Percentiles rank a stretch among this genome's conserved stretches.
These are phyloP conservation scores for Trichoderma pleuroti DNA, from an alignment of 2,329 filamentous ascomycete genomes.

Conservation along the genomic window DNA sequence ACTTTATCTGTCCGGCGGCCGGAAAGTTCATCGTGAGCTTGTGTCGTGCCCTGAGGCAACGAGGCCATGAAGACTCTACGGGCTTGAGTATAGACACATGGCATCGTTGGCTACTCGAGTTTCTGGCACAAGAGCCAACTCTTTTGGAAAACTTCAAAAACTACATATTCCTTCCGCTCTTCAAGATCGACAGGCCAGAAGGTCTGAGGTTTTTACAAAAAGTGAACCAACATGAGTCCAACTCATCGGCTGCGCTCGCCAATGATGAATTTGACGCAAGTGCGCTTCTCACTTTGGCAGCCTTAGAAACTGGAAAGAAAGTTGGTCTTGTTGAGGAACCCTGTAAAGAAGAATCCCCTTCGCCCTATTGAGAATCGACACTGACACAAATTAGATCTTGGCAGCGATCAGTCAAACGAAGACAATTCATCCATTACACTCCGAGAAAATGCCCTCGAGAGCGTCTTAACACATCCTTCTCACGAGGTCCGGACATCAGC, in stretches of 20 bases:
- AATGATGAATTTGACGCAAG: conserved; percentile 48
- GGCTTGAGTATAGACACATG: conserved; percentile 42
- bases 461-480: conserved; percentile 53
- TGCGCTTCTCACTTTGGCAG: conserved; percentile 59
- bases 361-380: neutral
- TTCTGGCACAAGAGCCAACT: conserved; percentile 46
- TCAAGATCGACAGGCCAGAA: conserved; percentile 53
- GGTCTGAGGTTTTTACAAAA: conserved; percentile 56
- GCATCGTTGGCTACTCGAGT: conserved; percentile 55
- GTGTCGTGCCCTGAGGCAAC: conserved; percentile 46
- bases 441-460: conserved; percentile 45
- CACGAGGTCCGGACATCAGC: conserved; percentile 72
- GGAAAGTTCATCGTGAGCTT: conserved; percentile 60
- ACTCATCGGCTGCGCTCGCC: conserved; percentile 40
- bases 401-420: conserved; percentile 21
- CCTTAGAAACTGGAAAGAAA: conserved; percentile 70
- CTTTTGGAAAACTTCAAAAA: conserved; percentile 61
- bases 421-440: conserved; percentile 33
- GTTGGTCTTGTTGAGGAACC: conserved; percentile 66
- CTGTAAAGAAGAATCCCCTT: conserved; percentile 37
- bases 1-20: conserved; percentile 56
- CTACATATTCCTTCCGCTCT: conserved; percentile 60
- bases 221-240: conserved; percentile 50
- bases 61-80: conserved; percentile 24
- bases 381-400: conserved; percentile 30